Percentiles rank a stretch among this genome's conserved stretches.
Conservation (phyloP, 2,329 filamentous ascomycete species). For the Zasmidium citrigriseum region DNA sequence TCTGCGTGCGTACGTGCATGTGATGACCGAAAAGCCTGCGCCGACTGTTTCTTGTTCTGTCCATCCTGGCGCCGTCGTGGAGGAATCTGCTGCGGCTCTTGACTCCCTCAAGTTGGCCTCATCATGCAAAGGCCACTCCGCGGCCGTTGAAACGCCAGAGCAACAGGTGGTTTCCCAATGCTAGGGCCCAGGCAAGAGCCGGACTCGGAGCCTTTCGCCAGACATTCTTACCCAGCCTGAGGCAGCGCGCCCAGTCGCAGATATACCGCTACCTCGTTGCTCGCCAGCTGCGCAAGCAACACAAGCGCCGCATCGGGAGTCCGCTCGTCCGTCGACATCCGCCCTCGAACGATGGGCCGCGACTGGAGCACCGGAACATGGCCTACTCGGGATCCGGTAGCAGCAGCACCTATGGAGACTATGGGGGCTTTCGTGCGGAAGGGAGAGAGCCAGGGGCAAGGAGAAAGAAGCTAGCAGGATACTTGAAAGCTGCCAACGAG, state of each 20-base stretch:
- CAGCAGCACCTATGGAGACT: slow-evolving; percentile 37
- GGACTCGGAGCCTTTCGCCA: slow-evolving; percentile 70
- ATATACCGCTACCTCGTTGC: slow-evolving; percentile 59
- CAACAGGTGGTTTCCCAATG: slow-evolving; percentile 53
- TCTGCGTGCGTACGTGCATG: not conserved
- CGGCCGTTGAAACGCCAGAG: slow-evolving; percentile 11
- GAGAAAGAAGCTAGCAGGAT: slow-evolving; percentile 74
- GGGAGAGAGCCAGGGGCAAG: slow-evolving; percentile 66
- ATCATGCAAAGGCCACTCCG: slow-evolving; percentile 1
- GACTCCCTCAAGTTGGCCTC: not conserved
- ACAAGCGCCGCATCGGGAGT: slow-evolving; percentile 3
- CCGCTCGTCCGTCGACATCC: not conserved
- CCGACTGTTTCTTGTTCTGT: not conserved
- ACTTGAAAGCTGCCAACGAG: slow-evolving; percentile 71
- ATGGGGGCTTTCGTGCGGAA: slow-evolving; percentile 38
- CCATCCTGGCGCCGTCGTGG: slow-evolving; percentile 33
- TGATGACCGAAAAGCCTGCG: not conserved
- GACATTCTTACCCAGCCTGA: slow-evolving; percentile 71
- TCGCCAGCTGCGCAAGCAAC: slow-evolving; percentile 30
- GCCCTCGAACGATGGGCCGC: slow-evolving; percentile 34
- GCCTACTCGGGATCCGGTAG: slow-evolving; percentile 30
- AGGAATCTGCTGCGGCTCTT: slow-evolving; percentile 24
- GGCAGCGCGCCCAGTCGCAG: slow-evolving; percentile 70
- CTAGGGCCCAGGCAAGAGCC: slow-evolving; percentile 64
- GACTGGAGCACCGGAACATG: slow-evolving; percentile 29